phyloP scores from a whole-genome alignment of 2,329 filamentous ascomycete genomes.

The Fusarium nurragi region DNA sequence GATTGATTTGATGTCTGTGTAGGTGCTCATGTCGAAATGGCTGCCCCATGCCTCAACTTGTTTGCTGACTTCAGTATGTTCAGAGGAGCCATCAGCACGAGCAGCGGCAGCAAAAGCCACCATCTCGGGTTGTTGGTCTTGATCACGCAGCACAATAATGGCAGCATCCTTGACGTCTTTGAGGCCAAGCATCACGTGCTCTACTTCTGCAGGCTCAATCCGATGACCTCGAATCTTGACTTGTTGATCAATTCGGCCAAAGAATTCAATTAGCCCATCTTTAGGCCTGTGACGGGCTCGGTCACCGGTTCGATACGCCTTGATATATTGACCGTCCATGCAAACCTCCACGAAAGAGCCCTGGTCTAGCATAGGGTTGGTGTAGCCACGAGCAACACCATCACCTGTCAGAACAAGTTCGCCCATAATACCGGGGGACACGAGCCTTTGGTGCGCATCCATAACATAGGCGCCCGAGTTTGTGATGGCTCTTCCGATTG shows the following conservation, averaged over 20 bases:
- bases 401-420: not conserved
- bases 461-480: not conserved
- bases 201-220: constrained; percentile 45
- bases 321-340: not conserved
- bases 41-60: constrained; percentile 5
- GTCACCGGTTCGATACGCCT: constrained; percentile 40
- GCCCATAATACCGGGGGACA: not conserved
- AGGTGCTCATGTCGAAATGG: constrained; percentile 21
- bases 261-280: constrained; percentile 35
- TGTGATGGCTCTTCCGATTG: not conserved
- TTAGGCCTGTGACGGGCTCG: constrained; percentile 29
- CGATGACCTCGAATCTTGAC: constrained; percentile 48
- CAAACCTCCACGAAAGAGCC: not conserved
- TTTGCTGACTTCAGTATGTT: not conserved
- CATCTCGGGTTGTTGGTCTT: not conserved
- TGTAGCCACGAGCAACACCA: not conserved
- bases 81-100: too few relatives aligned
- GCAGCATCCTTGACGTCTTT: not conserved
- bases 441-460: not conserved
- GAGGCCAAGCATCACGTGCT: constrained; percentile 12
- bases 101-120: too few relatives aligned
- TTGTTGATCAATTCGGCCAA: constrained; percentile 41
- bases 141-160: too few relatives aligned
- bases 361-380: not conserved
- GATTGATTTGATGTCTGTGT: constrained; percentile 18